Percentiles rank a stretch among this genome's conserved stretches.
Conservation (phyloP, 192 early-diverging fungal genomes). For the Paraglomus brasilianum region DNA sequence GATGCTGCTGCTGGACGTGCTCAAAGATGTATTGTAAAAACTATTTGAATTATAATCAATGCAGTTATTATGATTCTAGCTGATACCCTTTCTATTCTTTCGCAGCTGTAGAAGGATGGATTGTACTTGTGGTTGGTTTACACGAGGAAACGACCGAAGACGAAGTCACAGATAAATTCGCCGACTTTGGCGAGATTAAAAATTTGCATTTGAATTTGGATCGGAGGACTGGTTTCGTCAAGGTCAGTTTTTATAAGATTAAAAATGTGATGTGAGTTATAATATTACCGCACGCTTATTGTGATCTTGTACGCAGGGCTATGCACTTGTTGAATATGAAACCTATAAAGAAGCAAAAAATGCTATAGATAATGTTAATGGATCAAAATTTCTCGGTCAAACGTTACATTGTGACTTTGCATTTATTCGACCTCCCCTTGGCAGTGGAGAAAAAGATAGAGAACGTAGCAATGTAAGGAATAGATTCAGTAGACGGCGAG, state of each 20-base stretch:
- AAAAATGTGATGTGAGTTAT: not conserved
- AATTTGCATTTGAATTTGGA: conserved; percentile 92
- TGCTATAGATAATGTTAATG: conserved; percentile 74
- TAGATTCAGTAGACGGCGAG: conserved; percentile 25
- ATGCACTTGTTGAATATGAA: conserved; percentile 88
- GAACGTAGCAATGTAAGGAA: conserved; percentile 25
- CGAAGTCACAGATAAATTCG: conserved; percentile 80
- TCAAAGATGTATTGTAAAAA: conserved; percentile 17
- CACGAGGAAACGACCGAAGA: conserved; percentile 97
- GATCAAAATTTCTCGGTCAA: conserved; percentile 71
- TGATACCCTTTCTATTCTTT: not conserved
- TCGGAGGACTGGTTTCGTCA: conserved; percentile 92
- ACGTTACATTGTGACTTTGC: conserved; percentile 82
- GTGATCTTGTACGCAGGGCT: conserved; percentile 65
- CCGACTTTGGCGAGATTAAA: conserved; percentile 89
- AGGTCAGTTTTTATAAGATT: conserved; percentile 53
- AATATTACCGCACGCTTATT: no score
- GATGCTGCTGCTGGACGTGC: conserved; percentile 26
- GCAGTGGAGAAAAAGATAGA: conserved; percentile 37
- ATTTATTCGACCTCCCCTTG: conserved; percentile 63
- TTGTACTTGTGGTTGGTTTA: conserved; percentile 86
- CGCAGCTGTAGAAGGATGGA: conserved; percentile 89
- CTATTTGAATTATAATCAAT: not conserved
- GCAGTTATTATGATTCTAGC: not conserved
- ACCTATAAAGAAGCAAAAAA: conserved; percentile 73